phyloP scores from a whole-genome alignment of 139 green algal species.

The Edaphochlamys debaryana region DNA sequence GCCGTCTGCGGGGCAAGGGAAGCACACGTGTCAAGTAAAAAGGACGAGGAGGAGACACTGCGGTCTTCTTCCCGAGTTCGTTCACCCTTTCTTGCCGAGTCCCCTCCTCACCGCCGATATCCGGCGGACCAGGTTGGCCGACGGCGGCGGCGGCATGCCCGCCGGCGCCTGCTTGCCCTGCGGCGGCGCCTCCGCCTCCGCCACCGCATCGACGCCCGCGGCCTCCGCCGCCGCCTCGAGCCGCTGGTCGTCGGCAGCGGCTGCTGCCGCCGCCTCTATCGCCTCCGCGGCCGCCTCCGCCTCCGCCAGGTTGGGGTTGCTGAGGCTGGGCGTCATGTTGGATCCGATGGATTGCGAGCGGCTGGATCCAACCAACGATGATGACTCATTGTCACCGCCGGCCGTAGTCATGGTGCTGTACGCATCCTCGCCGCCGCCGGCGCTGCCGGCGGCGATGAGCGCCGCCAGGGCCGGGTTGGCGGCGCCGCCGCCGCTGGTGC shows the following conservation, averaged over 20 bases:
- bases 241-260: neutral
- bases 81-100: too few species aligned
- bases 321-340: neutral
- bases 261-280: neutral
- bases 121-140: neutral
- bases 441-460: neutral
- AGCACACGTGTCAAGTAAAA: too few species aligned
- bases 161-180: neutral
- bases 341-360: neutral
- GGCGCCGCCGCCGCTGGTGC: neutral
- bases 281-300: neutral
- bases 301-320: neutral
- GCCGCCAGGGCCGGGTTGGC: neutral
- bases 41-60: too few species aligned
- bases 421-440: neutral
- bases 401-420: neutral
- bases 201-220: neutral
- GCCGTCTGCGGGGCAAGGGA: too few species aligned
- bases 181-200: neutral
- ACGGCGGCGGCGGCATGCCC: slow-evolving; percentile 1
- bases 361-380: neutral
- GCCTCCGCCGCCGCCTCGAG: neutral
- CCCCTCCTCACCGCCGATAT: neutral
- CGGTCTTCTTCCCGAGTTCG: too few species aligned
- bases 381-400: neutral